phyloP scores from a whole-genome alignment of 2,329 filamentous ascomycete genomes.

The Fusarium fracticaudum region DNA sequence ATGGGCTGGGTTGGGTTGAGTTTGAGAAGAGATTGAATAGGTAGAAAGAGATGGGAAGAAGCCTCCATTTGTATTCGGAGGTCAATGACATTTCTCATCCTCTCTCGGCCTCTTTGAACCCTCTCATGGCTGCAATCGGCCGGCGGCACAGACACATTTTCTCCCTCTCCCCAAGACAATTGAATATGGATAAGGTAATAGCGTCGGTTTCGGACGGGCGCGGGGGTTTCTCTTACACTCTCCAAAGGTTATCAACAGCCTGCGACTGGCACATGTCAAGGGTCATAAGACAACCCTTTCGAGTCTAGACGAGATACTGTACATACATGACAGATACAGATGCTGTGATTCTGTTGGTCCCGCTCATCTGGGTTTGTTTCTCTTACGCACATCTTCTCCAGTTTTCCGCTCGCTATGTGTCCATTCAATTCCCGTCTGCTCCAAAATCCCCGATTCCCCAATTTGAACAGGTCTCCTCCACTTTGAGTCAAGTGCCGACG shows the following conservation, averaged over 20 bases:
- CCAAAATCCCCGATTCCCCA: constrained; percentile 33
- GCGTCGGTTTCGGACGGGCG: constrained; percentile 31
- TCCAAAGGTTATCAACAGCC: neutral
- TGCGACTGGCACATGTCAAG: neutral
- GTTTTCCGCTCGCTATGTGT: neutral
- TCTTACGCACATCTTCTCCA: constrained; percentile 32
- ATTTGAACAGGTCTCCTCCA: constrained; percentile 20
- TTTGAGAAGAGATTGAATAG: neutral
- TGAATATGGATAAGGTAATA: constrained; percentile 40
- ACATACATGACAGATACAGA: neutral
- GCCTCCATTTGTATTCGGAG: constrained; percentile 36
- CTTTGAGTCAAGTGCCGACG: constrained; percentile 31
- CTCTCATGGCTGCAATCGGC: constrained; percentile 41
- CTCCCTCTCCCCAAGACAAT: constrained; percentile 8
- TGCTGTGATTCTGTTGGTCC: constrained; percentile 18
- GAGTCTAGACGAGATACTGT: constrained; percentile 6
- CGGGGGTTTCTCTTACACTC: constrained; percentile 29
- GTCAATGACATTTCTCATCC: constrained; percentile 21
- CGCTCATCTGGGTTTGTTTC: constrained; percentile 29
- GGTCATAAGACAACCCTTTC: constrained; percentile 34
- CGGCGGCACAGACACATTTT: constrained; percentile 27
- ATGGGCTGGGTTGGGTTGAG: neutral
- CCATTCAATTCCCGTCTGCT: constrained; percentile 14
- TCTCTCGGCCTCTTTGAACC: constrained; percentile 21
- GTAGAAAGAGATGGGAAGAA: constrained; percentile 1